These are phyloP conservation scores for Mycena rosella DNA, from an alignment of 768 basidiomycete species.

Conservation along the genomic window DNA sequence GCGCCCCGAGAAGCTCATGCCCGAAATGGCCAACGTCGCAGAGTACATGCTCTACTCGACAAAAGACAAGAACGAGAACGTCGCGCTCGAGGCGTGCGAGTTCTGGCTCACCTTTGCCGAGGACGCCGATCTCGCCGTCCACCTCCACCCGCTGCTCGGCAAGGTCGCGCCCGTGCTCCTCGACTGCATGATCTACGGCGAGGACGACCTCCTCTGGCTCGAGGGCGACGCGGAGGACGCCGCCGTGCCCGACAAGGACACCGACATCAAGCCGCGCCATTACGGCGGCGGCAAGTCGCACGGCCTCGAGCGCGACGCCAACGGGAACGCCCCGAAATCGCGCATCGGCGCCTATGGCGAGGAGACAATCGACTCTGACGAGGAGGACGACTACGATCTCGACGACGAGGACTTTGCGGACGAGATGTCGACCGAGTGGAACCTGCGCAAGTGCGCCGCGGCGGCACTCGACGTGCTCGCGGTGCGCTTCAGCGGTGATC, in stretches of 20 bases:
- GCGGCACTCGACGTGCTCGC: constrained; percentile 97
- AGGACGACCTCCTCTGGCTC: constrained; percentile 95
- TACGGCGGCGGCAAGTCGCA: constrained; percentile 86
- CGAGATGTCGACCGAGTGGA: constrained; percentile 98
- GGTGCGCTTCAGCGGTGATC: constrained; percentile 88
- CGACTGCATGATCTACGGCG: constrained; percentile 97
- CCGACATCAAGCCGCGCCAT: constrained; percentile 96
- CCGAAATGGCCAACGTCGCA: constrained; percentile 94
- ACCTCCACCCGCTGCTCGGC: constrained; percentile 87
- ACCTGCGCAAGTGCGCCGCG: constrained; percentile 96
- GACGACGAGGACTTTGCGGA: constrained; percentile 96
- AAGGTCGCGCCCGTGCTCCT: constrained; percentile 96
- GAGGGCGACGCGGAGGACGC: constrained; percentile 94
- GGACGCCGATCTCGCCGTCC: constrained; percentile 87
- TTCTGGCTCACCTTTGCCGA: constrained; percentile 99
- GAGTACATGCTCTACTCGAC: constrained; percentile 99
- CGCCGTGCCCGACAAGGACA: constrained; percentile 90
- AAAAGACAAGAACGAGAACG: constrained; percentile 96
- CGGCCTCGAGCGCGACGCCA: constrained; percentile 80
- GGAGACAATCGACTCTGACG: constrained; percentile 86
- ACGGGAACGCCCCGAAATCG: constrained; percentile 56
- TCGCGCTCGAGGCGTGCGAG: constrained; percentile 98
- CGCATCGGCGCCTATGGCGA: constrained; percentile 80
- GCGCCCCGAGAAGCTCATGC: constrained; percentile 96
- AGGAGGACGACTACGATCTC: constrained; percentile 89